phyloP scores from a whole-genome alignment of 2,329 filamentous ascomycete species.

The Dothistroma pini region DNA sequence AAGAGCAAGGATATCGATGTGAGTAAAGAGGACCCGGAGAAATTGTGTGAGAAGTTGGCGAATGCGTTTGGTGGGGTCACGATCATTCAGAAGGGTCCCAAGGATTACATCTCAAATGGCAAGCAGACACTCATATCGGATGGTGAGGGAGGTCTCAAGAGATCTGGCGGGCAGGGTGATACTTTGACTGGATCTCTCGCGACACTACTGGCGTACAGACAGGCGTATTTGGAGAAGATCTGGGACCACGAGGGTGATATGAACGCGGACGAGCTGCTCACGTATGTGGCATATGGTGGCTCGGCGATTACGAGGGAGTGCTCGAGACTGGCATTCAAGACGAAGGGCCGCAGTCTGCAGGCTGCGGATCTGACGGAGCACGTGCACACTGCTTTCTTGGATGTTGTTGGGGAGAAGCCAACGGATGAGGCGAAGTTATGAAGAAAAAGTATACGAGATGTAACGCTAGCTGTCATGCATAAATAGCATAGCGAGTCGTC shows the following conservation, averaged over 20 bases:
- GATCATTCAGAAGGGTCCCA: conserved; percentile 81
- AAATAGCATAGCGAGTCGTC: neutral
- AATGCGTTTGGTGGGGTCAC: conserved; percentile 80
- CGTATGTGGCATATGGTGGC: conserved; percentile 80
- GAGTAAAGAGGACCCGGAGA: conserved; percentile 46
- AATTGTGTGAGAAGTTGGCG: conserved; percentile 67
- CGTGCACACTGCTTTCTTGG: conserved; percentile 76
- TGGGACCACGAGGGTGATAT: conserved; percentile 64
- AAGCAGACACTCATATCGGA: conserved; percentile 71
- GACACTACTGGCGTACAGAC: conserved; percentile 83
- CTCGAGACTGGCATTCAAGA: conserved; percentile 79
- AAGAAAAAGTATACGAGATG: neutral
- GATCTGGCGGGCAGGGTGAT: conserved; percentile 92
- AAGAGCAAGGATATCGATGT: conserved; percentile 67
- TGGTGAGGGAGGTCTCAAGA: conserved; percentile 75
- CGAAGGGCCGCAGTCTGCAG: conserved; percentile 83
- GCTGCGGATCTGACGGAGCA: conserved; percentile 91
- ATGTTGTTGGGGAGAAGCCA: conserved; percentile 67
- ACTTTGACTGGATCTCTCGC: conserved; percentile 87
- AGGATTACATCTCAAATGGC: conserved; percentile 82
- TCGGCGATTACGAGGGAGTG: conserved; percentile 86
- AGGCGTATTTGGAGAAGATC: conserved; percentile 76
- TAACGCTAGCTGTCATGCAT: neutral
- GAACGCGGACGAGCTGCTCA: conserved; percentile 57
- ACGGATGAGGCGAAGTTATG: conserved; percentile 27